phyloP scores from a whole-genome alignment of 805 yeast genomes.

The Kluyveromyces lactis region DNA sequence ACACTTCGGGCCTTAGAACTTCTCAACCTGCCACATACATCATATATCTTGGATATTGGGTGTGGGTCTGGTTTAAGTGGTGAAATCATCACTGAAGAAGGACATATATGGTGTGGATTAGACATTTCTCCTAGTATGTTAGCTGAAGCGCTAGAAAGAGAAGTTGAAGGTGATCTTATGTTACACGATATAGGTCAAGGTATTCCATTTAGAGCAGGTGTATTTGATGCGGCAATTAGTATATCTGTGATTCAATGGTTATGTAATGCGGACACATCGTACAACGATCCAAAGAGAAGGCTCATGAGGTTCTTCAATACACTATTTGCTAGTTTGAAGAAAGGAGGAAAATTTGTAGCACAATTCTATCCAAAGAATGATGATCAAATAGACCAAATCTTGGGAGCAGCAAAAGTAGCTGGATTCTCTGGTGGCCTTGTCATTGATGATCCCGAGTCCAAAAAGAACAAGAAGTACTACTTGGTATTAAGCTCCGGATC shows the following conservation, averaged over 20 bases:
- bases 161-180: constrained; percentile 87
- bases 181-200: constrained; percentile 91
- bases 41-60: constrained; percentile 81
- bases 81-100: constrained; percentile 88
- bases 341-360: constrained; percentile 97
- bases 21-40: constrained; percentile 57
- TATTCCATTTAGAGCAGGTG: constrained; percentile 90
- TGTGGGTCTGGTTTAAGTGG: constrained; percentile 97
- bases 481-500: constrained; percentile 58
- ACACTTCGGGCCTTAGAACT: constrained; percentile 87
- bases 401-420: constrained; percentile 80
- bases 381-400: constrained; percentile 66
- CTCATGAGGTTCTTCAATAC: constrained; percentile 78
- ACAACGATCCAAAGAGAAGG: constrained; percentile 77
- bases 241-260: constrained; percentile 97
- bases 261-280: constrained; percentile 85
- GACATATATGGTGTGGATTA: constrained; percentile 92
- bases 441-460: constrained; percentile 87
- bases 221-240: constrained; percentile 93
- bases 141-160: constrained; percentile 88
- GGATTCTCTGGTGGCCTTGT: constrained; percentile 97
- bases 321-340: constrained; percentile 70
- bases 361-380: constrained; percentile 95
- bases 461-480: constrained; percentile 84
- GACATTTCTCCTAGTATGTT: constrained; percentile 95